Evolutionary conservation across 306 rosid genomes (phyloP).

Genomic region (Quercus variabilis): DNA sequence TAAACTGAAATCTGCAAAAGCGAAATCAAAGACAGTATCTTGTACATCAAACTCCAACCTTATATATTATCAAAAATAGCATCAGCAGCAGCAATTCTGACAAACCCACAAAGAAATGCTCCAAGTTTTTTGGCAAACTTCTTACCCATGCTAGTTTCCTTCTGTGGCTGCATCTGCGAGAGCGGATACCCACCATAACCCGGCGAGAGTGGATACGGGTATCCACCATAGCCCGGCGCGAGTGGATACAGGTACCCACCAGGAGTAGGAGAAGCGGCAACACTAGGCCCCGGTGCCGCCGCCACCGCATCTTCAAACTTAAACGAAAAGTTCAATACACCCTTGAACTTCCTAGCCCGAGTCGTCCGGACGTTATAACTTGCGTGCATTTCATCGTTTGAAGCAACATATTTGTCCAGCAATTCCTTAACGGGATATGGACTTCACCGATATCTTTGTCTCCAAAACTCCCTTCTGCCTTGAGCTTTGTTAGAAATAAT

Average conservation of each 20-base stretch:
- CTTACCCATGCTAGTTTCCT: no score
- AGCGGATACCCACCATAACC: conserved; percentile 27
- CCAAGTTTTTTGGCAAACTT: no score
- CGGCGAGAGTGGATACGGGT: conserved; percentile 24
- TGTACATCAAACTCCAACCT: no score
- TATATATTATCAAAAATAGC: no score
- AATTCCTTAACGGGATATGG: conserved; percentile 30
- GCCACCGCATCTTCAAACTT: conserved; percentile 25
- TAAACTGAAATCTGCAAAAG: no score
- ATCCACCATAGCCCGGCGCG: no score
- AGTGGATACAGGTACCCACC: no score
- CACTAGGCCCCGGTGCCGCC: no score
- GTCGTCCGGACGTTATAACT: conserved; percentile 23
- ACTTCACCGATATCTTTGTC: conserved; percentile 38
- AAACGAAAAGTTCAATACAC: conserved; percentile 28
- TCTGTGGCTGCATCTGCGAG: background rate
- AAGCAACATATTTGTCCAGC: conserved; percentile 5
- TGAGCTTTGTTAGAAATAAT: no score
- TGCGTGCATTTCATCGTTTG: conserved; percentile 1
- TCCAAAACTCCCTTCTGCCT: conserved; percentile 32
- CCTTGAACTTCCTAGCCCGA: conserved; percentile 28
- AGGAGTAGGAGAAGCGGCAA: background rate
- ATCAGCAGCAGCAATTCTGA: no score
- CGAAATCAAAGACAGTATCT: no score
- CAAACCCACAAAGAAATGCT: no score